Conservation (phyloP, 805 yeast species). For the Lipomyces starkeyi region DNA sequence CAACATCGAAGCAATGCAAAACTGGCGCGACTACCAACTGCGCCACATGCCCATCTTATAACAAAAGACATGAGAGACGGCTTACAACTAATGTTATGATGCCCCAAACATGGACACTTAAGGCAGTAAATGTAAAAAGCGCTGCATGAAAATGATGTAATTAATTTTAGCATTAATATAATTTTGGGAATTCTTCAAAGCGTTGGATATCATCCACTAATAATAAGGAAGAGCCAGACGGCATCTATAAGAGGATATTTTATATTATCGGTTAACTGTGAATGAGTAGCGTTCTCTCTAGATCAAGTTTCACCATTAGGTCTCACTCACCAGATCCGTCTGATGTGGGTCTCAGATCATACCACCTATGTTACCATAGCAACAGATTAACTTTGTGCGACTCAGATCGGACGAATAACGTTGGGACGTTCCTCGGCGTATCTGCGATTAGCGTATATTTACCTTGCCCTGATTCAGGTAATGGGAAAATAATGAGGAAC, state of each 20-base stretch:
- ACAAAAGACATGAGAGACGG: too few species aligned
- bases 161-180: too few species aligned
- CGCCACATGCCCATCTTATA: slow-evolving; percentile 43
- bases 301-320: not conserved
- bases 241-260: not conserved
- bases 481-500: not conserved
- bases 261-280: too few species aligned
- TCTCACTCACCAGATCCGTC: not conserved
- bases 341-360: not conserved
- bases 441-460: not conserved
- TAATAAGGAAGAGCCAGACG: not conserved
- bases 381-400: not conserved
- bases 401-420: not conserved
- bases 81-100: not conserved
- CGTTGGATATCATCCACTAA: not conserved
- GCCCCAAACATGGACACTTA: not conserved
- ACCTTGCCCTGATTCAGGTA: not conserved
- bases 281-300: not conserved
- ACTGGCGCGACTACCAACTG: slow-evolving; percentile 43
- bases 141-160: not conserved
- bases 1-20: slow-evolving; percentile 32
- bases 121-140: not conserved
- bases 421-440: not conserved
- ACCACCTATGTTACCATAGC: not conserved
- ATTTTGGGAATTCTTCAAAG: too few species aligned